Evolutionary conservation across 768 basidiomycete genomes (phyloP).

Genomic region (Lentinula guzmanii): DNA sequence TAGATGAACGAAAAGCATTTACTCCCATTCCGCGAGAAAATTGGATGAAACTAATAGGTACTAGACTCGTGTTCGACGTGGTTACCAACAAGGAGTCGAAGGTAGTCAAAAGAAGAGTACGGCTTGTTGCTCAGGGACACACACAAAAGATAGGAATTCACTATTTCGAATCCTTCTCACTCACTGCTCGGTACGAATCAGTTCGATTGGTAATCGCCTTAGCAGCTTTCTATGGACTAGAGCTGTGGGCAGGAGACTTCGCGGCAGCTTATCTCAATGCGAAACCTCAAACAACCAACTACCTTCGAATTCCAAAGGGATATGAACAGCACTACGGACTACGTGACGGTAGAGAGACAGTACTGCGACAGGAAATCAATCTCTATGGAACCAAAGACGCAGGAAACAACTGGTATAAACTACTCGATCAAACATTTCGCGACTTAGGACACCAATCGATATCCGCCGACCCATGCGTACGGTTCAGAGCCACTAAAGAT

Average conservation of each 20-base stretch:
- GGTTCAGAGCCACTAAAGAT: background rate
- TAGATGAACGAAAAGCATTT: no score
- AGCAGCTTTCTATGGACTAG: constrained; percentile 9
- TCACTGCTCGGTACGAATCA: background rate
- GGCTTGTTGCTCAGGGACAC: no score
- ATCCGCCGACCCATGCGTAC: background rate
- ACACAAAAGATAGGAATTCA: no score
- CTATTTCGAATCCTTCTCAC: no score
- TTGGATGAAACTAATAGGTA: no score
- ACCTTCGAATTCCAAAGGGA: background rate
- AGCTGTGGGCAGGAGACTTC: background rate
- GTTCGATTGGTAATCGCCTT: constrained; percentile 14
- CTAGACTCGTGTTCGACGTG: no score
- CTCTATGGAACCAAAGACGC: constrained; percentile 6
- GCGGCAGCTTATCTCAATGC: background rate
- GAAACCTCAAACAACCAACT: background rate
- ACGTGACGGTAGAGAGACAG: constrained; percentile 1
- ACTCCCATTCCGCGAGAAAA: no score
- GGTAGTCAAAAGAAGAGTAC: no score
- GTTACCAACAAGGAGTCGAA: no score
- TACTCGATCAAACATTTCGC: background rate
- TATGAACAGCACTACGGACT: background rate
- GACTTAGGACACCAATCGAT: background rate
- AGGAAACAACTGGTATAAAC: constrained; percentile 3
- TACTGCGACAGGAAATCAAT: background rate